Base-by-base conservation (phyloP, 345 rosid genomes). In the Hibiscus trionum region DNA sequence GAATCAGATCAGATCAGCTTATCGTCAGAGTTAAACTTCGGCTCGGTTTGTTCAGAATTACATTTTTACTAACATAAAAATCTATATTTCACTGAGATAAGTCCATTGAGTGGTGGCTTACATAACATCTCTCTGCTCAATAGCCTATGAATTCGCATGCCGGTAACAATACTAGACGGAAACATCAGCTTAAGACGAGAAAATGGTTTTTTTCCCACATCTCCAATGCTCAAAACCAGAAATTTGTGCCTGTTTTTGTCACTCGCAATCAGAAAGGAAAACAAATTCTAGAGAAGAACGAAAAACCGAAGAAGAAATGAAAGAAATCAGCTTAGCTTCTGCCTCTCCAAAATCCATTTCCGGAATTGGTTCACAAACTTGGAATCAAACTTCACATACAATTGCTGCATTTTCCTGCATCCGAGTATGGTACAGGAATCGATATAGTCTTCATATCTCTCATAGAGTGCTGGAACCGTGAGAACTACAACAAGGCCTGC, bases 391-490 rank as follows among this genome's bases (percentile, higher is more conserved):
- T 84, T 83, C 21, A 74, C 77, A 81, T 80, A 87, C 71, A 89
- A 61, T 12, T 82, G 82, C 79, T 12, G 73, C 58, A 79, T 27
- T 64, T 83, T 84, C 70, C 58, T 56, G 79, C 52, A 80, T 39
- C 81, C 77, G 59, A 78, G 60, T 72, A 73, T 58, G 17, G 75
- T 5, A 69, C 73, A 75, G 55, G 79, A 79, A 73, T 91, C 97
- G 6, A 93, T 73, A 74, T 49, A 59, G 66, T 88, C 83, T 66
- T 85, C 89, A 5, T 79, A 80, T 65, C 80, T 88, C 82, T 96
- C 99, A 6, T 96, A 93, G 21, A 91, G 71, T 12, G 86, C 93
- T 10, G 98, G 99, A 70, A 91, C 67, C 8, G 93, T 85, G 55
- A 96, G 85, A 72, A 83, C 42, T 27, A 86, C 67, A 70, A 90